These are phyloP conservation scores for Aureobasidium lini DNA, from an alignment of 2,329 filamentous ascomycete species.

Conservation along the genomic window DNA sequence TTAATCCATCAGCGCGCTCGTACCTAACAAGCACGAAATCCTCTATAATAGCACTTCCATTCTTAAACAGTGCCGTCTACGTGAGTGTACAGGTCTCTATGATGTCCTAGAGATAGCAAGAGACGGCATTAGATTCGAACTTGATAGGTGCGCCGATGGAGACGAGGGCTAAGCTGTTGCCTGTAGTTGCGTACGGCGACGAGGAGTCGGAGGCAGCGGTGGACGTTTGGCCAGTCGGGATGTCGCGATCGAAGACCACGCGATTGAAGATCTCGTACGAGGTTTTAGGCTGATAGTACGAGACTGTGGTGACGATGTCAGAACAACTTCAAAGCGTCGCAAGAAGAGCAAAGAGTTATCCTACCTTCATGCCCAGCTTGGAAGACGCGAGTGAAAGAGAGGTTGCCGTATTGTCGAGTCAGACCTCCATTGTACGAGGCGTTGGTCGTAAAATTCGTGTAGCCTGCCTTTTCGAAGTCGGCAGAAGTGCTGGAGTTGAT, in stretches of 20 bases:
- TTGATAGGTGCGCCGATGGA: neutral
- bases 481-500: conserved; percentile 20
- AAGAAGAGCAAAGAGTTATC: neutral
- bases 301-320: conserved; percentile 25
- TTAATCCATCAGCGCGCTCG: neutral
- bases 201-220: conserved; percentile 30
- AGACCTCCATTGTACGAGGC: conserved; percentile 23
- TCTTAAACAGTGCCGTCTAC: conserved; percentile 34
- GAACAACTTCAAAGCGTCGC: neutral
- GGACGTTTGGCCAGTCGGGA: conserved; percentile 46
- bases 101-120: conserved; percentile 39
- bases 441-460: conserved; percentile 24
- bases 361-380: conserved; percentile 24
- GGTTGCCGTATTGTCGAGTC: conserved; percentile 27
- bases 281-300: conserved; percentile 49
- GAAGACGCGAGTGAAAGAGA: conserved; percentile 30
- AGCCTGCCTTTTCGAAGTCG: conserved; percentile 23
- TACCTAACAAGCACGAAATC: conserved; percentile 32
- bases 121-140: neutral
- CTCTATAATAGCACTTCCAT: conserved; percentile 39
- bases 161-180: neutral
- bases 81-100: conserved; percentile 37
- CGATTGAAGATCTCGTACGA: conserved; percentile 49
- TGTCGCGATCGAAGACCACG: conserved; percentile 43
- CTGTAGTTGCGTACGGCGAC: neutral